phyloP scores from a whole-genome alignment of 2,329 filamentous ascomycete species.

The Pseudogymnoascus sp. region DNA sequence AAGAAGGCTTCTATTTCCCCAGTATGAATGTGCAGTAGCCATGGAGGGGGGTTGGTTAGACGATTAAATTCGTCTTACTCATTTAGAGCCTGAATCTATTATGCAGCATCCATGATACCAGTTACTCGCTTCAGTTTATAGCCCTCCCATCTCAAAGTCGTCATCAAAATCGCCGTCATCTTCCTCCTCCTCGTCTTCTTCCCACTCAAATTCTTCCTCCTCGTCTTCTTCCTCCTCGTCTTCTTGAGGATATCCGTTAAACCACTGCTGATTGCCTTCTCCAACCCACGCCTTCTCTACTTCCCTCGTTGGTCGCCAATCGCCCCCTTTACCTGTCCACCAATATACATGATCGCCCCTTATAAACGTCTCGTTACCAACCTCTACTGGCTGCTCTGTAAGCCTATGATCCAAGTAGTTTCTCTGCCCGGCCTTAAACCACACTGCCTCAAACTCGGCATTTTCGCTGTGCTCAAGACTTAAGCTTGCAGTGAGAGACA shows the following conservation, averaged over 20 bases:
- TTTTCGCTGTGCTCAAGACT: background rate
- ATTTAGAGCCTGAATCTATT: background rate
- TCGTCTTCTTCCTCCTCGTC: background rate
- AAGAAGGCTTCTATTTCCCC: too few relatives aligned
- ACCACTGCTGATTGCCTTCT: conserved; percentile 3
- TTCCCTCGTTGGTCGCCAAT: background rate
- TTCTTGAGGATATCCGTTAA: background rate
- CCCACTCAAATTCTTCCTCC: background rate
- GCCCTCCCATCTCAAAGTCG: background rate
- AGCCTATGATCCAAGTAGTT: background rate
- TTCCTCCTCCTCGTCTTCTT: background rate
- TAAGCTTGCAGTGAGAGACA: conserved; percentile 1
- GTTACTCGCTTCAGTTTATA: background rate
- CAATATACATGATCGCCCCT: background rate
- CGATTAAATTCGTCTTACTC: background rate
- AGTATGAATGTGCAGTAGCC: background rate
- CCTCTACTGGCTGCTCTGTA: background rate
- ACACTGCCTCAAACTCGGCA: conserved; percentile 1
- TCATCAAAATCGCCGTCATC: background rate
- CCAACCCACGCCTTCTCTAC: background rate
- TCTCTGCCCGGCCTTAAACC: background rate
- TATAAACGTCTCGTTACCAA: background rate
- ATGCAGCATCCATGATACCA: background rate
- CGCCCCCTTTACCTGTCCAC: conserved; percentile 1
- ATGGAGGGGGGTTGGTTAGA: background rate